Conservation (phyloP, 768 basidiomycete species). For the Peribolospora baueri region DNA sequence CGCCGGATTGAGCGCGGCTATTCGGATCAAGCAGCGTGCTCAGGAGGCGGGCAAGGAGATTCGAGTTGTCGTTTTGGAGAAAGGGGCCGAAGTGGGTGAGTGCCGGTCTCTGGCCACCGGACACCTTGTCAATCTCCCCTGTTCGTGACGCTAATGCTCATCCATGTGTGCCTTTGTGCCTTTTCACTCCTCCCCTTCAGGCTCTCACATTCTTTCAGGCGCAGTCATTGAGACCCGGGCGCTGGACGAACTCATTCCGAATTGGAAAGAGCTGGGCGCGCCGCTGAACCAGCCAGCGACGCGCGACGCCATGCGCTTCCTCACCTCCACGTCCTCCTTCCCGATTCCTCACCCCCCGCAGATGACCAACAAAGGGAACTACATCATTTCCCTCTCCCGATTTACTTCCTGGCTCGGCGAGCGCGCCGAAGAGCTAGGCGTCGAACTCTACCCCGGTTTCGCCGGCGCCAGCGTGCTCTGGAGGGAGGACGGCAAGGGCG, state of each 20-base stretch:
- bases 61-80: constrained; percentile 82
- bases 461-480: constrained; percentile 68
- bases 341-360: constrained; percentile 90
- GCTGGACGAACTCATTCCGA: constrained; percentile 66
- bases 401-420: constrained; percentile 71
- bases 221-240: constrained; percentile 85
- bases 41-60: constrained; percentile 46
- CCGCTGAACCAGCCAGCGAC: constrained; percentile 61
- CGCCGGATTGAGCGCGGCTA: constrained; percentile 85
- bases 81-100: constrained; percentile 75
- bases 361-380: constrained; percentile 87
- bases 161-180: not conserved
- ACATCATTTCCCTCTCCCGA: constrained; percentile 65
- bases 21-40: constrained; percentile 79
- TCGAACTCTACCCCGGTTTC: constrained; percentile 92
- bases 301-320: constrained; percentile 57
- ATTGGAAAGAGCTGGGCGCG: constrained; percentile 49
- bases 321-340: constrained; percentile 42
- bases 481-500: constrained; percentile 34
- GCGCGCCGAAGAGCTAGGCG: constrained; percentile 63
- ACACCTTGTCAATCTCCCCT: not conserved
- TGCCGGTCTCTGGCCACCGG: constrained; percentile 7
- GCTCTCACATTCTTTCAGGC: constrained; percentile 83
- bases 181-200: constrained; percentile 21
- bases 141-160: not conserved